Base-by-base conservation (phyloP, 2,329 filamentous ascomycete species). In the Balansia obtecta region DNA sequence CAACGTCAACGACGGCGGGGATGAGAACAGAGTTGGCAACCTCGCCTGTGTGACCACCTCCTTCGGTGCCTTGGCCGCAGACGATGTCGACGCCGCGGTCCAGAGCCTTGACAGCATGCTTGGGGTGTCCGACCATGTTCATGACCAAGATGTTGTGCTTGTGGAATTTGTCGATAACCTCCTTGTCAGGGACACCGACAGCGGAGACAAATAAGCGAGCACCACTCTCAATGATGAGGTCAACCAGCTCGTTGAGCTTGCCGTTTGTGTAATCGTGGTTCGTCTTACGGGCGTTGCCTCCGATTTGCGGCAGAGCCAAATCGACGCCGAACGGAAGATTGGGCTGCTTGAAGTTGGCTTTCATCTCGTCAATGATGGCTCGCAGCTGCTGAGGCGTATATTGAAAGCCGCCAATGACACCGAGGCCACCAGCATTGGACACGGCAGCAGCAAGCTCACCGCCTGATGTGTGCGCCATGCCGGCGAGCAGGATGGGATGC, bases 81-180 rank as follows among this genome's bases (percentile, higher is more conserved):
- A 97, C 78, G 56, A 96, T 83, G 68, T 97, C 91, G 10, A 95
- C 88, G 42, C 91, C 91, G 0, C 84, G 79, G 46, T 88, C 80
- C 4, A 97, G 72, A 2, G 90, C 90, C 71, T 96, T 96, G 64
- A 84, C 79, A 1, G 90, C 90, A 65, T 97, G 91, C 64, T 85
- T 88, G 2, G 91, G 90, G 60, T 90, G 86, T 0, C 91, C 91
- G 18, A 96, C 89, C 90, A 96, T 96, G 66, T 96, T 96, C 89
- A 96, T 96, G 37, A 96, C 76, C 52, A 94, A 64, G 40, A 97
- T 86, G 0, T 86, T 86, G 0, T 85, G 84, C 9, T 76, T 74
- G 62, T 97, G 91, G 43, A 97, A 73, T 44, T 81, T 71, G 57
- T 87, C 81, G 51, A 96, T 85, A 4, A 90, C 80, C 51, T 72